These are phyloP conservation scores for Cymbopogon flexuosus DNA, from an alignment of 202 grass and related monocot genomes.

Conservation along the genomic window DNA sequence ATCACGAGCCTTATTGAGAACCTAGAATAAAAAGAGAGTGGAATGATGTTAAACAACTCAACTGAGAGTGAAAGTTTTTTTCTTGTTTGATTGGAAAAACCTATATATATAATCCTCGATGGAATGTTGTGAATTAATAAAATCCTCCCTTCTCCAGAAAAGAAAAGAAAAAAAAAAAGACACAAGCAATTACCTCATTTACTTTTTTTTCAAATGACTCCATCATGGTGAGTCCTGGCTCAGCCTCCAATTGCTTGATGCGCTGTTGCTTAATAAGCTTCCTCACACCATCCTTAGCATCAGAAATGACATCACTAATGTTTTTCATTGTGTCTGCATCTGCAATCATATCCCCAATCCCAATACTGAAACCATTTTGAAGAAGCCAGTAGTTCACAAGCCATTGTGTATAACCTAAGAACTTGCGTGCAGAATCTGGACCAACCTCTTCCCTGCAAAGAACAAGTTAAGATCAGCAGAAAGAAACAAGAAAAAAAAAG, in stretches of 20 bases:
- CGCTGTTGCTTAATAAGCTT: constrained; percentile 68
- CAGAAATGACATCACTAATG: constrained; percentile 63
- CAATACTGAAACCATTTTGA: constrained; percentile 84
- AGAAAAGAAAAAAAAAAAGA: no score
- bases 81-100: neutral
- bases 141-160: no score
- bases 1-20: constrained; percentile 85
- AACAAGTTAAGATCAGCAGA: constrained; percentile 18
- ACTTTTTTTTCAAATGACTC: constrained; percentile 94
- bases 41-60: neutral
- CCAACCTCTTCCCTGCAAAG: constrained; percentile 86
- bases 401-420: constrained; percentile 88
- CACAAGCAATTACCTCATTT: constrained; percentile 52
- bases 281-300: constrained; percentile 71
- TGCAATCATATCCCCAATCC: constrained; percentile 89
- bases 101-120: neutral
- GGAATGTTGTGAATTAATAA: no score
- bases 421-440: constrained; percentile 82
- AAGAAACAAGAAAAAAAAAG: neutral
- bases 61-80: neutral
- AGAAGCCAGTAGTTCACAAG: constrained; percentile 96
- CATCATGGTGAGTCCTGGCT: constrained; percentile 91
- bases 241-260: constrained; percentile 57
- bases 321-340: constrained; percentile 74
- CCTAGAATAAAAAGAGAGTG: constrained; percentile 41